phyloP scores from a whole-genome alignment of 345 rosid species.

The Erysimum cheiranthoides region DNA sequence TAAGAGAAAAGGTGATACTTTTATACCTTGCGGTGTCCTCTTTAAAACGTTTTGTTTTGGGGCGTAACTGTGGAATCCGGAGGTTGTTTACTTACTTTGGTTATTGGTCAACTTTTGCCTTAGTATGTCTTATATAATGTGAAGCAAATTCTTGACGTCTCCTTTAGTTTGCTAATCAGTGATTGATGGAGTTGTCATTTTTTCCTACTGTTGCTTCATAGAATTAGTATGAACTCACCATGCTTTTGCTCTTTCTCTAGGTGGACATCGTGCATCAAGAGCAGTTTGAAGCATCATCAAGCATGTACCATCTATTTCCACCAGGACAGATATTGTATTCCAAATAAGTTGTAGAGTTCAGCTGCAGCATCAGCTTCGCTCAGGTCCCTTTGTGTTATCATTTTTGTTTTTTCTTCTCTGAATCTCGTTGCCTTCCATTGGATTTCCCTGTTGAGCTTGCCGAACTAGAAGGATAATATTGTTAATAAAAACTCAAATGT shows the following conservation, averaged over 20 bases:
- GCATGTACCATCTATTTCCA: slow-evolving; percentile 36
- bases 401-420: slow-evolving; percentile 23
- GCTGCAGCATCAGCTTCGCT: slow-evolving; percentile 51
- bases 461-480: slow-evolving; percentile 32
- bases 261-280: slow-evolving; percentile 53
- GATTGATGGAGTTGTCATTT: neutral
- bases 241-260: slow-evolving; percentile 35
- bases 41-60: neutral
- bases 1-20: slow-evolving; percentile 75
- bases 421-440: slow-evolving; percentile 19
- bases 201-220: neutral
- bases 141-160: slow-evolving; percentile 3
- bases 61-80: neutral
- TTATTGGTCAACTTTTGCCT: slow-evolving; percentile 15
- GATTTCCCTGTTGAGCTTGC: slow-evolving; percentile 40
- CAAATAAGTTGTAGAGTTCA: slow-evolving; percentile 48
- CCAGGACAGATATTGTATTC: slow-evolving; percentile 44
- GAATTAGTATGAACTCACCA: neutral
- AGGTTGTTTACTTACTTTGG: slow-evolving; percentile 1
- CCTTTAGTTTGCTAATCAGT: neutral
- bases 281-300: slow-evolving; percentile 54
- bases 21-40: neutral
- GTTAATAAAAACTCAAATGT: slow-evolving; percentile 39
- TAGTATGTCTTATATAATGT: neutral
- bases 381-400: slow-evolving; percentile 49